phyloP scores from a whole-genome alignment of 306 rosid species.

The Acacia crassicarpa region DNA sequence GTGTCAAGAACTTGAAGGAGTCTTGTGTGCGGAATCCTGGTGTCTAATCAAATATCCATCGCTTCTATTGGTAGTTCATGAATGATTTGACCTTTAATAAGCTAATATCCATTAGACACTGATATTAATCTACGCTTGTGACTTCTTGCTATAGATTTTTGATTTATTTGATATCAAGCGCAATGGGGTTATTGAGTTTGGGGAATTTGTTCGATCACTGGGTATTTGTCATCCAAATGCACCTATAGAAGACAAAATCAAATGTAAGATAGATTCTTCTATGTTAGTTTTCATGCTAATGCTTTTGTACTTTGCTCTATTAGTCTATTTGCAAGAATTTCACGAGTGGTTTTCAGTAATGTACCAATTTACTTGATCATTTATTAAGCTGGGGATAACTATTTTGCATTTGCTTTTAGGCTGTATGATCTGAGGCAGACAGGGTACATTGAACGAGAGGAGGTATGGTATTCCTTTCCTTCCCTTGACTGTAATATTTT shows the following conservation, averaged over 20 bases:
- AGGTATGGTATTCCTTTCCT: conserved; percentile 49
- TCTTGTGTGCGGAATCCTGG: too few species aligned
- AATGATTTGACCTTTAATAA: conserved; percentile 14
- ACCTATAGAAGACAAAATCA: conserved; percentile 64
- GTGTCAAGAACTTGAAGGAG: too few species aligned
- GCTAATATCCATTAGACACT: neutral
- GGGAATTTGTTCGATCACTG: conserved; percentile 81
- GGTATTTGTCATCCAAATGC: conserved; percentile 82
- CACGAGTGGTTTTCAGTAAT: neutral
- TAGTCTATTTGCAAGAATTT: conserved; percentile 7
- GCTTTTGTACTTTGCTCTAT: conserved; percentile 8
- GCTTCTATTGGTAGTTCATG: neutral
- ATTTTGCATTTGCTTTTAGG: conserved; percentile 82
- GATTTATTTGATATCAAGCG: conserved; percentile 76
- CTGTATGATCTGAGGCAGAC: conserved; percentile 81
- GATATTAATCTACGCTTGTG: conserved; percentile 14
- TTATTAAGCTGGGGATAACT: conserved; percentile 29
- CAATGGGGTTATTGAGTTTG: conserved; percentile 85
- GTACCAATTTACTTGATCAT: conserved; percentile 2
- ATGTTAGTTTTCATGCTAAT: neutral
- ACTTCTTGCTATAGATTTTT: conserved; percentile 53
- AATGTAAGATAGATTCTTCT: conserved; percentile 50
- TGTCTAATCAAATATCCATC: too few species aligned
- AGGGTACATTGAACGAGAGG: conserved; percentile 78
- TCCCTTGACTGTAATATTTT: neutral